Evolutionary conservation across 495 filamentous ascomycete genomes (phyloP), one percentile per base, ranked within the genome.

Genomic region (Daldinia decipiens): DNA sequence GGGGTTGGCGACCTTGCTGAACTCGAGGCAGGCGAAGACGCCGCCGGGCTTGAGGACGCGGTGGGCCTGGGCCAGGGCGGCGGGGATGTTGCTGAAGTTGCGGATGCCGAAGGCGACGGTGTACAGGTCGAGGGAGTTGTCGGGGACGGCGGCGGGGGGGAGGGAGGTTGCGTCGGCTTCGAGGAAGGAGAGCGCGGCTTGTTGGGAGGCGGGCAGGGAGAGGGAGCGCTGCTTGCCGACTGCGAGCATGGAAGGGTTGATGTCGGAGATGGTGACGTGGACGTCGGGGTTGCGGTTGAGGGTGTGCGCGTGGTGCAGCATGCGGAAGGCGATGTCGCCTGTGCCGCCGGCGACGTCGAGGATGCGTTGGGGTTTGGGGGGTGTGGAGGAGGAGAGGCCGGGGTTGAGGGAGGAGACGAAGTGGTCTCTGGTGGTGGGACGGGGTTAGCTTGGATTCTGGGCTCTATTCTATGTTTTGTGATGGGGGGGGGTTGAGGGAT

Each of bases 311-410:
- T 97, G 93, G 83, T 95, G 92, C 29, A 99, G 91, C 83, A 98
- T 90, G 65, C 95, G 93, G 86, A 98, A 97, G 38, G 95, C 96
- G 79, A 99, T 97, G 83, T 99, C 95, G 68, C 95, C 95, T 13
- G 95, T 98, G 64, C 95, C 95, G 79, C 96, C 96, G 51, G 95
- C 95, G 52, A 99, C 93, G 82, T 99, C 95, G 73, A 99, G 92
- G 80, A 99, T 97, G 72, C 89, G 92, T 69, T 80, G 85, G 19
- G 83, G 79, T 19, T 78, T 71, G 15, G 83, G 70, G 24, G 84
- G 77, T 66, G 67, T 79, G 58, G 84, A 81, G n/a, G 90, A 83
- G 53, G 84, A 85, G 54, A 88, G 87, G 68, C 95, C 95, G 1
- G 96, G 95, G 82, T 97, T 93, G 12, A 99, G 86, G 24, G 90